Evolutionary conservation across 163 green algal species (phyloP), one percentile per base, ranked within the genome.

Genomic region (Volvox carteri): DNA sequence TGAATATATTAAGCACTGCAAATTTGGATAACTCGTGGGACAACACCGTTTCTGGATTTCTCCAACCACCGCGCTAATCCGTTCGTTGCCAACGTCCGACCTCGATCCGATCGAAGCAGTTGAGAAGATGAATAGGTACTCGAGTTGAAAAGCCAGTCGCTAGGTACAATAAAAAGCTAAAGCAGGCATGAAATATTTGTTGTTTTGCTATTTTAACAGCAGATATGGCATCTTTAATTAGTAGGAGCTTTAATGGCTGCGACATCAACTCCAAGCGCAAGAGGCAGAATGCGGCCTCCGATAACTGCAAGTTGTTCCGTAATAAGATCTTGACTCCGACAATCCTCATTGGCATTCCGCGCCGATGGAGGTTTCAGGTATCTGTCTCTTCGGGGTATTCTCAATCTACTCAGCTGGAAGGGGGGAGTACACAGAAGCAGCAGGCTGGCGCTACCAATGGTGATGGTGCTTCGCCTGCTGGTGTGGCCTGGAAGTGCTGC

Each of bases 401-500:
- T 30, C 19, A 68, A 23, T 68, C 58, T 18, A 23, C 58, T 68
- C 48, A 58, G 48, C 12, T 14, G 48, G 48, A 58, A 58, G 23
- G 6, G 58, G 23, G n/a, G n/a, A n/a, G 19, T 21, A 8, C 58
- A 23, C 9, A 68, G 23, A 21, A 23, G 6, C 30, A 8, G 58
- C 18, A 21, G 58, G 30, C 5, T 68, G 18, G 18, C n/a, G 18
- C 58, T n/a, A 35, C 58, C 18, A 37, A 18, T 8, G 18, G 19
- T 33, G 65, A 8, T 7, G 28, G 28, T 23, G 23, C 19, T 7
- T 23, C 30, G 12, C 6, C n/a, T 5, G 28, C n/a, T 46, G 65
- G 8, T 16, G 65, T 74, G 30, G 52, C 68, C 6, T 81, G 74
- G 74, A 65, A 65, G n/a, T 81, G 74, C 74, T 65, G 44, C 8